phyloP scores from a whole-genome alignment of 495 filamentous ascomycete species.

The Neurospora sp. region DNA sequence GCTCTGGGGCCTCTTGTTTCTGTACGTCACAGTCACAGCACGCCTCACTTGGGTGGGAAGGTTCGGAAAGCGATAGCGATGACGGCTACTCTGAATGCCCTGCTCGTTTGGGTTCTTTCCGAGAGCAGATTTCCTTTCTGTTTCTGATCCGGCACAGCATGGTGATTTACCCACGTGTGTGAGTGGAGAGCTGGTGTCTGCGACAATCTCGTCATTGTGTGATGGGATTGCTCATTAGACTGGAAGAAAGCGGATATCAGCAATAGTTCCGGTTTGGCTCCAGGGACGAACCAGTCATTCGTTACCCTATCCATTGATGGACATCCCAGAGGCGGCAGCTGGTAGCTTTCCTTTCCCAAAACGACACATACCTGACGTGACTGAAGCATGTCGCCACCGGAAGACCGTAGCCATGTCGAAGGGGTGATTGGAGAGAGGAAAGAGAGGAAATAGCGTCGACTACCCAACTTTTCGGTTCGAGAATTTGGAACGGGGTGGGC shows the following conservation, averaged over 20 bases:
- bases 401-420: background rate
- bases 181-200: background rate
- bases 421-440: background rate
- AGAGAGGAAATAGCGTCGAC: background rate
- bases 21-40: background rate
- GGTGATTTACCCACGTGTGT: background rate
- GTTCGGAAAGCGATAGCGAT: background rate
- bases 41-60: background rate
- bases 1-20: background rate
- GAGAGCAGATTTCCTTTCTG: background rate
- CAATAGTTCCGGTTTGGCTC: background rate
- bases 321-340: background rate
- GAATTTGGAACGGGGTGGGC: background rate
- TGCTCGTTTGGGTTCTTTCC: background rate
- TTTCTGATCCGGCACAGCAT: background rate
- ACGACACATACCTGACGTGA: background rate
- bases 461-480: background rate
- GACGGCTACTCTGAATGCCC: background rate
- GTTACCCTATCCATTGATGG: background rate
- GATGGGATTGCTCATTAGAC: background rate
- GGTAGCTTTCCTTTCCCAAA: background rate
- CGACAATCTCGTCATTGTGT: background rate
- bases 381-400: background rate
- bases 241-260: background rate
- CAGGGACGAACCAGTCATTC: background rate